Base-by-base conservation (phyloP, 495 filamentous ascomycete species). In the Trichoderma gamsii region DNA sequence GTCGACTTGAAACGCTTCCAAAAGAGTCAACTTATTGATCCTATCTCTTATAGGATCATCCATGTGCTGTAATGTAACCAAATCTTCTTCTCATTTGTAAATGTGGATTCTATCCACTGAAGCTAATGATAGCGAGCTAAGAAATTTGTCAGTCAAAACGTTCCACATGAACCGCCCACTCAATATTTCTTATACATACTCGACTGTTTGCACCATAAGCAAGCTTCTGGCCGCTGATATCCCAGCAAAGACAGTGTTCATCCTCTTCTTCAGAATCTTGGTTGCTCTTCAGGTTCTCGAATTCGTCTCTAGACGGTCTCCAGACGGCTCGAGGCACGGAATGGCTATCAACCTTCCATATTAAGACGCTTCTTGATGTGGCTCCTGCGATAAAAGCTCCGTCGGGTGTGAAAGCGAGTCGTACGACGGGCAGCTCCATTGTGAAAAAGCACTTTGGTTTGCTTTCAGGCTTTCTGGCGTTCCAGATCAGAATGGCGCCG, bases 281-380 rank as follows among this genome's bases (percentile, higher is more conserved):
- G 56, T 61, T 61, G 25, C 56, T 16, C 56, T 32, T 61, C 1
- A 32, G 25, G 16, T 32, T 61, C 23, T 77, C 79, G 13, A 79
- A 72, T 32, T 76, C 79, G n/a, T 74, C 73, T 67, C 74, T 76
- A 5, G 75, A 71, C 66, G 80, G 70, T 63, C 72, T 82, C 88
- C 89, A 93, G 56, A 76, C 84, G 27, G 89, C 89, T 61, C 87
- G 82, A 11, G 89, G 88, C 52, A 87, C 79, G 44, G 82, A 81
- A 11, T 85, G 86, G 23, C 87, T 87, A 51, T 88, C 88, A 11
- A 86, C 82, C 71, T 89, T 90, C 90, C 89, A 92, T 18, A 92
- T 87, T 52, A 89, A 79, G 23, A 92, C 80, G 64, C 78, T 81
- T 66, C 89, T 84, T 66, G 79, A 83, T 25, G 87, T 88, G 13